Evolutionary conservation across 148 eudicot species (phyloP).

Genomic region (Limonium bicolor): DNA sequence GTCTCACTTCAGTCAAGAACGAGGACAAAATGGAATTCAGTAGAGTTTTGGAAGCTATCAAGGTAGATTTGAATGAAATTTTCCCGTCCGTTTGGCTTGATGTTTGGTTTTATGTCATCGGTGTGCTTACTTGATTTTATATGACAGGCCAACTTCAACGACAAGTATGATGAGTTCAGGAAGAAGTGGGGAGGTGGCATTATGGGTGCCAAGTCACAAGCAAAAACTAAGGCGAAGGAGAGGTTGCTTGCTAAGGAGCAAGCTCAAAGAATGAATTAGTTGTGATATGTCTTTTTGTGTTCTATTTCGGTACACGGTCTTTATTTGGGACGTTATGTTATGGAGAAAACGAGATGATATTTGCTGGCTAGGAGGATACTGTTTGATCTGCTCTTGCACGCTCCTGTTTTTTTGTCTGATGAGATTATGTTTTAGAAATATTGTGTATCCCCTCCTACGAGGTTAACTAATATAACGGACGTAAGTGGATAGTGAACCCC

Average conservation of each 20-base stretch:
- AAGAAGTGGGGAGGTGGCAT: constrained; percentile 4
- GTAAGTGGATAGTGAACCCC: too few species aligned
- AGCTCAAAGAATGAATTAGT: constrained; percentile 2
- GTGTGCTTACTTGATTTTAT: neutral
- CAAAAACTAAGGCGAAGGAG: constrained; percentile 4
- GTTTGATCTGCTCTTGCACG: too few species aligned
- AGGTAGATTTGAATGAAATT: constrained; percentile 1
- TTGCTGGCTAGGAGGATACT: too few species aligned
- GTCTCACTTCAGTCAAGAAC: constrained; percentile 1
- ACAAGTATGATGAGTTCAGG: constrained; percentile 2
- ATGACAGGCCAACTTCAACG: constrained; percentile 4
- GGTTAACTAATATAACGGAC: too few species aligned
- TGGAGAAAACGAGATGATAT: too few species aligned
- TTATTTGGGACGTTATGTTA: too few species aligned
- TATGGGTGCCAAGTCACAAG: constrained; percentile 2
- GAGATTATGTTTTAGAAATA: too few species aligned
- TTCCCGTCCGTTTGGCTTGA: neutral
- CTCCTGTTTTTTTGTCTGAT: too few species aligned
- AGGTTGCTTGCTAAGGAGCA: constrained; percentile 1
- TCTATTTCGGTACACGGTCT: too few species aligned
- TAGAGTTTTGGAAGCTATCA: constrained; percentile 5
- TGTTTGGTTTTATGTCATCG: neutral
- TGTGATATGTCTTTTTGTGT: neutral
- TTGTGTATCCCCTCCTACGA: too few species aligned
- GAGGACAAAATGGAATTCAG: constrained; percentile 6